Evolutionary conservation across 2,329 filamentous ascomycete genomes (phyloP).

Genomic region (Calonectria henricotiae): DNA sequence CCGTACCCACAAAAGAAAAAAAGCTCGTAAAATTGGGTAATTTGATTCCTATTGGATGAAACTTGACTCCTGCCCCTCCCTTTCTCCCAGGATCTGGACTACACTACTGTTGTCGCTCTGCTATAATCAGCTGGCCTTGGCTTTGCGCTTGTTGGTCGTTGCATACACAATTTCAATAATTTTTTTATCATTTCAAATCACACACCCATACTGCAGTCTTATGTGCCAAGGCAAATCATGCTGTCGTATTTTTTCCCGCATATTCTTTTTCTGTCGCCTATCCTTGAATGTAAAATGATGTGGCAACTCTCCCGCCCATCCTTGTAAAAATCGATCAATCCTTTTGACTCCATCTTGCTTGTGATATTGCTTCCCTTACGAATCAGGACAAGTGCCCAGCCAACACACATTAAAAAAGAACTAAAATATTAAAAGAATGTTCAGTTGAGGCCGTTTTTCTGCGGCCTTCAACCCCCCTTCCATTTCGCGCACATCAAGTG

Average conservation of each 20-base stretch:
- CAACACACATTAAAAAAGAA: slow-evolving; percentile 27
- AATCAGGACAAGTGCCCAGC: slow-evolving; percentile 3
- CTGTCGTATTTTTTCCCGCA: slow-evolving; percentile 23
- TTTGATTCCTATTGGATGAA: slow-evolving; percentile 3
- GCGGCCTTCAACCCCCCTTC: neutral
- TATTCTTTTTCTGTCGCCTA: slow-evolving; percentile 21
- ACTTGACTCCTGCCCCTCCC: neutral
- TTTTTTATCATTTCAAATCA: no score
- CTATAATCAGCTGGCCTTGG: slow-evolving; percentile 9
- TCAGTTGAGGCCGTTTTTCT: neutral
- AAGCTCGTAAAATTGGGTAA: slow-evolving; percentile 12
- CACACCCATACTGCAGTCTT: slow-evolving; percentile 19
- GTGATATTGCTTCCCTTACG: neutral
- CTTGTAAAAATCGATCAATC: slow-evolving; percentile 6
- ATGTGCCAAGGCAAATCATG: slow-evolving; percentile 22
- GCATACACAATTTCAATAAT: neutral
- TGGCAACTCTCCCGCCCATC: slow-evolving; percentile 24
- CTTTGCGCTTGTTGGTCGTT: slow-evolving; percentile 2
- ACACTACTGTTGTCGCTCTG: neutral
- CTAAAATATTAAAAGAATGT: slow-evolving; percentile 20
- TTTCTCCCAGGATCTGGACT: neutral
- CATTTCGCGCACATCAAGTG: slow-evolving; percentile 4
- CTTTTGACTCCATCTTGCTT: slow-evolving; percentile 25
- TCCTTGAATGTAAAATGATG: slow-evolving; percentile 17
- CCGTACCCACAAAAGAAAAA: slow-evolving; percentile 4